Evolutionary conservation across 139 green algal genomes (phyloP).

Genomic region (Chlorella sorokiniana): DNA sequence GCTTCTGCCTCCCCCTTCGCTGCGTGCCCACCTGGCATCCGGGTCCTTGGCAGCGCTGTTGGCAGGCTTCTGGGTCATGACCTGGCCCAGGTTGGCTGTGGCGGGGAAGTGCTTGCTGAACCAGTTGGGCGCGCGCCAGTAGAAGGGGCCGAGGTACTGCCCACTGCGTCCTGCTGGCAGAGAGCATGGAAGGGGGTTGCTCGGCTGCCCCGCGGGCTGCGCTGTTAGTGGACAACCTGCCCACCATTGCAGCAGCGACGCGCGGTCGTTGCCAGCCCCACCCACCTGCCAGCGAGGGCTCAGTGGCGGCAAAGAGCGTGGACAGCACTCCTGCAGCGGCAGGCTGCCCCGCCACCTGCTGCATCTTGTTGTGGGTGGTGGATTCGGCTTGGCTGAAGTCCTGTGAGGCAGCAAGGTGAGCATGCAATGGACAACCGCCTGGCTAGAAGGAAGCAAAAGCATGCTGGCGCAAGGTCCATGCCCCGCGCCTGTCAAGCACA

Average conservation of each 20-base stretch:
- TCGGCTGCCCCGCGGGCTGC: too few species aligned
- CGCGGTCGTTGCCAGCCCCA: neutral
- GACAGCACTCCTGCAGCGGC: neutral
- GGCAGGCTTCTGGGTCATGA: neutral
- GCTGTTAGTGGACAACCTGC: neutral
- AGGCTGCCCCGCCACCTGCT: conserved; percentile 5
- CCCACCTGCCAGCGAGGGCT: conserved; percentile 17
- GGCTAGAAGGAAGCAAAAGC: neutral
- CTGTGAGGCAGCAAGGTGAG: neutral
- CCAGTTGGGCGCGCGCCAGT: neutral
- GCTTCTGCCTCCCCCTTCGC: neutral
- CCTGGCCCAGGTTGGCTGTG: conserved; percentile 1
- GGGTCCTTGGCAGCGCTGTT: neutral
- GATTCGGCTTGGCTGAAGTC: conserved; percentile 14
- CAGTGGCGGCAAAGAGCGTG: conserved; percentile 15
- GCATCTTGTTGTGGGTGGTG: conserved; percentile 26
- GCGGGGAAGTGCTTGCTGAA: neutral
- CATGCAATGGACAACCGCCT: neutral
- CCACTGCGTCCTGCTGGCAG: too few species aligned
- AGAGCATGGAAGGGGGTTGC: neutral
- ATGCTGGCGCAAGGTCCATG: neutral
- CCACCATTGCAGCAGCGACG: neutral
- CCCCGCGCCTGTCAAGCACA: too few species aligned
- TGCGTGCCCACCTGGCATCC: neutral
- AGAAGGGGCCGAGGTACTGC: neutral